Evolutionary conservation across 225 moss, liverwort and hornwort genomes (phyloP), one percentile per base, ranked within the genome.

Genomic region (Rhytidiadelphus loreus): DNA sequence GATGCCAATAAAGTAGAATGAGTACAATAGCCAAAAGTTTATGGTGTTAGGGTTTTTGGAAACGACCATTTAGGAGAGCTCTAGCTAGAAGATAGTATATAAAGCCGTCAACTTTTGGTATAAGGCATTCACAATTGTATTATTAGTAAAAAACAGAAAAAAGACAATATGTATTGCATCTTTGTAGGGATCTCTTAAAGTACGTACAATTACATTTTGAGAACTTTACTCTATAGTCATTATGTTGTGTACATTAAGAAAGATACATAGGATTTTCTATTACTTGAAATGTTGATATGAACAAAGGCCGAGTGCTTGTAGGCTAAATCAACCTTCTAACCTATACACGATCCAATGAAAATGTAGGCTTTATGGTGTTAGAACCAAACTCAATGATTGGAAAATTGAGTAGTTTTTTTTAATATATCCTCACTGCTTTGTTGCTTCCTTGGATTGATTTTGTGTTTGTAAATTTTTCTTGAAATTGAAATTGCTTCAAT

Each of bases 261-360:
- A 69, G 14, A 14, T 0, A 4, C 0, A 13, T 0, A 0, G 0
- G 13, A 11, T 4, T n/a, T 69, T 0, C n/a, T 1, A 69, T 5
- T 25, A 25, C 8, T 41, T 0, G 0, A 0, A 70, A 25, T 16
- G 8, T 71, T 16, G 7, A 26, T 43, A 71, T 26, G 2, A 43
- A 43, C 3, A 71, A 26, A 71, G 0, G 0, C 2, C 3, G 1
- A 71, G 3, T 16, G 9, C 16, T 43, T 71, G 26, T 0, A 41
- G 22, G 9, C 26, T 71, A 26, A 71, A 3, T 25, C 25, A 16
- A 43, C 26, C 28, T 71, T 43, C 28, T 16, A 43, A 43, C 0
- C 1, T 26, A 25, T 16, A 16, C 2, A 28, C 3, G 16, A 72
- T 72, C 9, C 0, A 44, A 28, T 72, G 28, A 72, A 71, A 43